Conservation (phyloP, 805 yeast species). For the Metschnikowia arizonensis region DNA sequence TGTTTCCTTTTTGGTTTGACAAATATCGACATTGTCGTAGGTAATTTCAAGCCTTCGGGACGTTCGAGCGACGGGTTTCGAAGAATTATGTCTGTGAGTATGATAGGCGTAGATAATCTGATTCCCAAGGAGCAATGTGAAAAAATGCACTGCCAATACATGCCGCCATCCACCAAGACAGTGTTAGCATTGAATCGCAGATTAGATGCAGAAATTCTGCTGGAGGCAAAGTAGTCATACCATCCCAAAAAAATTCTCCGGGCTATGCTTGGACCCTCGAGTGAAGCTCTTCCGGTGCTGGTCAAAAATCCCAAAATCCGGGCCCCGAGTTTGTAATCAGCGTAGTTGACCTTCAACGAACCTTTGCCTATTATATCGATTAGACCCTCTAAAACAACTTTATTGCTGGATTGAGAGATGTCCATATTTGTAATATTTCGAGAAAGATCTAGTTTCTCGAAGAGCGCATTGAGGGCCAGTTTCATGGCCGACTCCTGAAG, state of each 20-base stretch:
- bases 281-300: slow-evolving; percentile 15
- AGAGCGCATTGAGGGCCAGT: slow-evolving; percentile 22
- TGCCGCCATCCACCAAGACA: slow-evolving; percentile 31
- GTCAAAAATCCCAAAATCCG: slow-evolving; percentile 41
- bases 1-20: slow-evolving; percentile 26
- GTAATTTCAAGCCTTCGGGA: slow-evolving; percentile 13
- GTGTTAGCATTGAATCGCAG: slow-evolving; percentile 39
- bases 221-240: slow-evolving; percentile 32
- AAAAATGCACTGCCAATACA: slow-evolving; percentile 32
- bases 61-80: slow-evolving; percentile 13
- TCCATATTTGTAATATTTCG: slow-evolving; percentile 7
- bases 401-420: slow-evolving; percentile 17
- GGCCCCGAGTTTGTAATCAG: slow-evolving; percentile 36
- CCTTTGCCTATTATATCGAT: slow-evolving; percentile 33
- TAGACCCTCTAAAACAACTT: slow-evolving; percentile 26
- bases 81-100: slow-evolving; percentile 35
- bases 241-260: slow-evolving; percentile 36
- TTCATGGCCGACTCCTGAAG: slow-evolving; percentile 24
- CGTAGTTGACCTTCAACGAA: slow-evolving; percentile 35
- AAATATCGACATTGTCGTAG: slow-evolving; percentile 23
- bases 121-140: slow-evolving; percentile 33
- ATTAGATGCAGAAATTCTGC: slow-evolving; percentile 21
- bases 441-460: slow-evolving; percentile 24
- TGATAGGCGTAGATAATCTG: slow-evolving; percentile 28
- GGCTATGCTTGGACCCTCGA: slow-evolving; percentile 16